Conservation (phyloP, 2,329 filamentous ascomycete species). For the Lomentospora prolificans region DNA sequence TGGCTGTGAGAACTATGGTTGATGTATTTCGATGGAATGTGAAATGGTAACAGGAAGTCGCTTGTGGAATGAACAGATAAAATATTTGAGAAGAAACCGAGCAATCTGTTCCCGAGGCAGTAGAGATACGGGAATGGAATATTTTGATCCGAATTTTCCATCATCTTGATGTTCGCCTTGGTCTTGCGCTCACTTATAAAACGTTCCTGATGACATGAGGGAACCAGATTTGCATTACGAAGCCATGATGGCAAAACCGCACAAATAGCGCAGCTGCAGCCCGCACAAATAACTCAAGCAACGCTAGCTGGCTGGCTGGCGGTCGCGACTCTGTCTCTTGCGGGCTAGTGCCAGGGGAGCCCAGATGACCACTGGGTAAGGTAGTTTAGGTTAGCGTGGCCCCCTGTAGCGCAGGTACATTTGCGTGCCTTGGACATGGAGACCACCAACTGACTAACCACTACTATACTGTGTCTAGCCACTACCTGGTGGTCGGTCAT, state of each 20-base stretch:
- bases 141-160: neutral
- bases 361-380: neutral
- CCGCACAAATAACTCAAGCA: neutral
- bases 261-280: conserved; percentile 1
- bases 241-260: neutral
- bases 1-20: no score
- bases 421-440: no score
- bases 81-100: no score
- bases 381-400: no score
- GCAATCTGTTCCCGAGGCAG: neutral
- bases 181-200: no score
- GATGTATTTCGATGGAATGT: neutral
- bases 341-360: neutral
- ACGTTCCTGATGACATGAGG: neutral
- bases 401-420: no score
- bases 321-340: no score
- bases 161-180: no score
- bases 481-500: no score
- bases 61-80: neutral
- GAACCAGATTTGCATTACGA: neutral
- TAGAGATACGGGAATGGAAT: neutral
- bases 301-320: no score
- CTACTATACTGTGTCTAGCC: no score
- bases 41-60: neutral
- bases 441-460: no score